Base-by-base conservation (phyloP, 768 basidiomycete genomes). In the Chalciporus pseudorubinellus region DNA sequence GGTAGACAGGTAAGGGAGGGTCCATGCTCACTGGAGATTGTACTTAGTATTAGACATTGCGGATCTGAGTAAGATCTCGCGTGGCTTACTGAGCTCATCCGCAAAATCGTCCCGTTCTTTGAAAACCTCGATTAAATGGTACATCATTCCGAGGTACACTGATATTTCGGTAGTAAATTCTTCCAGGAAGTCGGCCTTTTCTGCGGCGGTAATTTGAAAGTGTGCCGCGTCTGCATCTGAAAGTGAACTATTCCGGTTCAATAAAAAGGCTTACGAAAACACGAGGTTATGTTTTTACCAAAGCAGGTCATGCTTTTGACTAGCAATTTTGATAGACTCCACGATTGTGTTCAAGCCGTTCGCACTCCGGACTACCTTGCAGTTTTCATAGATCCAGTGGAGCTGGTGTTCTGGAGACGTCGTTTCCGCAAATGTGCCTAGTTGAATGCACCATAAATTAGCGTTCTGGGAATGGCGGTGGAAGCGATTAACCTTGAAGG, bases 331-430 rank as follows among this genome's bases (percentile, higher is more conserved):
- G 72, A 98, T 79, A 6, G 92, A 93, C 61, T 90, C 85, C 14
- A 95, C 79, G 19, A 98, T 87, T 51, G 78, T 81, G 60, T 80
- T 83, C 26, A 98, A 72, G 18, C 94, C 95, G 68, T 95, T 92
- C 0, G 86, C 86, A 19, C 79, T 76, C 44, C 93, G 81, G 2
- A 98, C 85, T 18, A 90, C 76, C 66, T 89, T 92, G 66, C 89
- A 89, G 65, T 98, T 95, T 69, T 95, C 88, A 53, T 95, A 88
- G 60, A 99, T 89, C 87, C 93, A 94, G 57, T 94, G 91, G 34
- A 98, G 74, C 66, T 99, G 95, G 66, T 95, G 87, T 64, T 98
- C 93, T 1, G 93, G 89, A 19, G 92, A 92, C 10, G 82, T 82
- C 0, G 93, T 92, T 68, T 97, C 94, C 4, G 85, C 87, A 62